Base-by-base conservation (phyloP, 768 basidiomycete genomes). In the Sutorius australiensis region DNA sequence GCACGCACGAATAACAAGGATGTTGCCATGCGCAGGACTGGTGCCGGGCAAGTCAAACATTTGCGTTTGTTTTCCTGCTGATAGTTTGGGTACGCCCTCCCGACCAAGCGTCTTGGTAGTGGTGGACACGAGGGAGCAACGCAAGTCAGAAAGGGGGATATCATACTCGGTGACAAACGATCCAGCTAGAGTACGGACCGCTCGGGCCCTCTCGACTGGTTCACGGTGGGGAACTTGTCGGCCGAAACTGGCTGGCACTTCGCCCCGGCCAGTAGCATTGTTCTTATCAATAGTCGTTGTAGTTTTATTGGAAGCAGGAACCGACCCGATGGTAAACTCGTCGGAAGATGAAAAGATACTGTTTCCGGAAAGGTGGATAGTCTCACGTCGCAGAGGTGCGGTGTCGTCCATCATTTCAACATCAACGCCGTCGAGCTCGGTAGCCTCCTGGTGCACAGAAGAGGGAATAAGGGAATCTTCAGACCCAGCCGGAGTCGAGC, bases 301-400 rank as follows among this genome's bases (percentile, higher is more conserved):
- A 13, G 9, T 33, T 1, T 40, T 34, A 16, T 42, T 54, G 21
- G 11, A 14, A 7, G 38, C 36, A 27, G 57, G 17, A 53, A 51
- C 16, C n/a, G 52, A 49, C 33, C 27, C 38, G 10, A 68, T 46
- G 0, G 65, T 59, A n/a, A 69, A 61, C 13, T 68, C 65, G 38
- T 48, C 67, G 7, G 67, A 69, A 27, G 67, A 61, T 21, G 67
- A 58, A 40, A 69, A 66, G 21, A 69, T 65, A 34, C 65, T 69
- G 36, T 68, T 69, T 11, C 51, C 50, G 13, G 62, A 62, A 14
- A 69, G 49, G 21, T 57, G 63, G 21, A 67, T 30, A 11, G 53
- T 46, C 48, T 40, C 61, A 30, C 53, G 58, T 19, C 19, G 51
- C 5, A 27, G 38, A 6, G 34, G 36, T 27, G 41, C 14, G 12